Conservation (phyloP, 441 rosid genomes). For the Geranium incanum region DNA sequence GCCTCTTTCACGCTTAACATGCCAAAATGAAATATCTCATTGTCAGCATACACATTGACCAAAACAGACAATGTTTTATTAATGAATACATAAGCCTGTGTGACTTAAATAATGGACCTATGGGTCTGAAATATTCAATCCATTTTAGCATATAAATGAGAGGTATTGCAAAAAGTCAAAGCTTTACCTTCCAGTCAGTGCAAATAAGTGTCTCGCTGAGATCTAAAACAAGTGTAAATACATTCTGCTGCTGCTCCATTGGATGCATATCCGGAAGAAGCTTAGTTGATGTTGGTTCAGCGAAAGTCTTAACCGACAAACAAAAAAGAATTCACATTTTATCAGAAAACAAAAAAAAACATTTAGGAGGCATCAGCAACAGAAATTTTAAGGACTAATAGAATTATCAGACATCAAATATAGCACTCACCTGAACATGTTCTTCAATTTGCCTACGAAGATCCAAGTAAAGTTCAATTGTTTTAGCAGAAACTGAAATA, state of each 20-base stretch:
- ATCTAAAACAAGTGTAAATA: conserved; percentile 87
- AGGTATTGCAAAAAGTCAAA: not conserved
- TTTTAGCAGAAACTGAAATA: conserved; percentile 63
- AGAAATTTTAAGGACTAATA: conserved; percentile 7
- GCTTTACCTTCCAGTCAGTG: conserved; percentile 82
- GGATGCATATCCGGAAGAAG: conserved; percentile 97
- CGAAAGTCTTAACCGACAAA: conserved; percentile 44
- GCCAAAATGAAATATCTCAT: conserved; percentile 8
- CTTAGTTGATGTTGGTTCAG: conserved; percentile 89
- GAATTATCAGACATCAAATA: conserved; percentile 13
- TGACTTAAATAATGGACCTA: too few species aligned
- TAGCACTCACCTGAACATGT: conserved; percentile 52
- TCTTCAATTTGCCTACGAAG: conserved; percentile 65
- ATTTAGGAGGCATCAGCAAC: not conserved
- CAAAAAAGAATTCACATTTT: conserved; percentile 10
- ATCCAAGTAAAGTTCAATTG: conserved; percentile 75
- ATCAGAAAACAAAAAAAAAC: not conserved
- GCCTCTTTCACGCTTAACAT: conserved; percentile 79
- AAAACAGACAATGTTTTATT: not conserved
- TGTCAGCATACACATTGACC: not conserved
- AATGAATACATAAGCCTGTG: not conserved
- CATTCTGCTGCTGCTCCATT: conserved; percentile 70
- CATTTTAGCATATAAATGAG: not conserved
- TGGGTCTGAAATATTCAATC: not conserved
- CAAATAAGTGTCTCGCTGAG: conserved; percentile 85